phyloP scores from a whole-genome alignment of 1,139 yeast genomes.

The Taiozyma onychis region DNA sequence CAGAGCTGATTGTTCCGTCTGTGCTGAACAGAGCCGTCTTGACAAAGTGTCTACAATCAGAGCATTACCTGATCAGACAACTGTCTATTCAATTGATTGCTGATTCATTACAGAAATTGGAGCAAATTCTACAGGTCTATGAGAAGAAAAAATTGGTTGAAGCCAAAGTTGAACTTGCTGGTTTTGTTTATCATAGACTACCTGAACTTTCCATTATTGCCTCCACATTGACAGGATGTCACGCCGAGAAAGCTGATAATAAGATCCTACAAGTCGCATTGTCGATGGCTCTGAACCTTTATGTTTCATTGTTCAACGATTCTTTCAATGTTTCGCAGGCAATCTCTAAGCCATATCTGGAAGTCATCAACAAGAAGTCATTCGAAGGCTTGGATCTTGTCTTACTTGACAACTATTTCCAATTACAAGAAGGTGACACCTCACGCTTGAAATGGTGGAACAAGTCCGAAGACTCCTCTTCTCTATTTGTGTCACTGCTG shows the following conservation, averaged over 20 bases:
- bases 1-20: constrained; percentile 60
- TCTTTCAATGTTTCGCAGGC: constrained; percentile 25
- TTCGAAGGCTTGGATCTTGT: constrained; percentile 48
- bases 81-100: constrained; percentile 56
- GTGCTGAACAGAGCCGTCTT: constrained; percentile 58
- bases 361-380: constrained; percentile 25
- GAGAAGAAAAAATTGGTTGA: constrained; percentile 36
- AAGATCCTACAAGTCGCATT: constrained; percentile 34
- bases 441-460: constrained; percentile 63
- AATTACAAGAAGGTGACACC: constrained; percentile 32
- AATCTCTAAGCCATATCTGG: constrained; percentile 28
- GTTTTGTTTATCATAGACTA: constrained; percentile 31
- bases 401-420: constrained; percentile 41
- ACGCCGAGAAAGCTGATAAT: constrained; percentile 29
- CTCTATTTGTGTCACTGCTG: constrained; percentile 57
- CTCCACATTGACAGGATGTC: constrained; percentile 32
- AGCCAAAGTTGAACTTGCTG: constrained; percentile 32
- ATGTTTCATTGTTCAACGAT: constrained; percentile 29
- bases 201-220: constrained; percentile 45
- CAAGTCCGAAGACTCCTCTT: constrained; percentile 34
- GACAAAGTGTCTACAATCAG: constrained; percentile 50
- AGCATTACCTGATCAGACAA: constrained; percentile 56
- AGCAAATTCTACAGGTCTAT: constrained; percentile 33
- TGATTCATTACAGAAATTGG: constrained; percentile 48
- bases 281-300: constrained; percentile 28